phyloP scores from a whole-genome alignment of 805 yeast genomes.

The Hanseniaspora clermontiae region DNA sequence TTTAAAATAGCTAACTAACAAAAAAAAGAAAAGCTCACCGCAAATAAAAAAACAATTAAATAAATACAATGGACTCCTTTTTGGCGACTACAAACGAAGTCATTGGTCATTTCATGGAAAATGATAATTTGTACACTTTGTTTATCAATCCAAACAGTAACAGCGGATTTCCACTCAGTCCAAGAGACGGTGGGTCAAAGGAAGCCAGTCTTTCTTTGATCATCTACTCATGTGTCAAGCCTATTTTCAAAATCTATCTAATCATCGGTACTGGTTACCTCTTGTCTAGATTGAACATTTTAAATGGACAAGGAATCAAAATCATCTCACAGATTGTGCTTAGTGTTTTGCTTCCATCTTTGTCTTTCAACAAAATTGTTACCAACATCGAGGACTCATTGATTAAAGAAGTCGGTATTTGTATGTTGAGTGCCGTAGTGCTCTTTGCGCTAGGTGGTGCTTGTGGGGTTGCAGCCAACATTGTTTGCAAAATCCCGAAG shows the following conservation, averaged over 20 bases:
- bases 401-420: conserved; percentile 57
- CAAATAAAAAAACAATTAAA: neutral
- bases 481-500: conserved; percentile 39
- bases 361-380: conserved; percentile 53
- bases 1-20: too few species aligned
- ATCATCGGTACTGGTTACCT: conserved; percentile 56
- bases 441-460: conserved; percentile 40
- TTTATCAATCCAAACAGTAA: too few species aligned
- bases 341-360: conserved; percentile 50
- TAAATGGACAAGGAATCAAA: conserved; percentile 49
- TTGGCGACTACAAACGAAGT: neutral
- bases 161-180: neutral
- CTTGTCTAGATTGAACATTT: conserved; percentile 44
- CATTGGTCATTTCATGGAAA: neutral
- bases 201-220: conserved; percentile 9
- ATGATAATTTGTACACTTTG: neutral
- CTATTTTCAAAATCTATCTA: conserved; percentile 61
- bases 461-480: conserved; percentile 30
- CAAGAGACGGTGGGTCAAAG: neutral
- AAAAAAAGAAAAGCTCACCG: too few species aligned
- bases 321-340: conserved; percentile 54
- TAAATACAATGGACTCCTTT: neutral
- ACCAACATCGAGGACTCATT: conserved; percentile 48
- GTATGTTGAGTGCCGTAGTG: conserved; percentile 39
- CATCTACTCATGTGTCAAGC: conserved; percentile 49